phyloP scores from a whole-genome alignment of 352 stramenopile genomes.

The Pythium pyrilobum region DNA sequence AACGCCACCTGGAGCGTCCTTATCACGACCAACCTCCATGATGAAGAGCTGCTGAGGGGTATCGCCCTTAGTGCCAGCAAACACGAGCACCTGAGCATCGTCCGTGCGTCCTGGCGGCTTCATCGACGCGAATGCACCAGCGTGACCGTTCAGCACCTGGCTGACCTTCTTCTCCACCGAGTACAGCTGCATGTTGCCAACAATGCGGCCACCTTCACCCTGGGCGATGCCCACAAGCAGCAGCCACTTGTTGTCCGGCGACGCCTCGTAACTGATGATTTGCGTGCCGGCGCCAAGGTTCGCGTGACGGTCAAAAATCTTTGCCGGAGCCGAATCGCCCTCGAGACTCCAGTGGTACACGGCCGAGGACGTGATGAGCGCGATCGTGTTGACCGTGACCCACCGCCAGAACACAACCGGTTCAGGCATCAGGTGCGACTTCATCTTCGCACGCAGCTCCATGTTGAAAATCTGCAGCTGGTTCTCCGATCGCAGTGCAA shows the following conservation, averaged over 20 bases:
- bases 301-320: slow-evolving; percentile 98
- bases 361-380: slow-evolving; percentile 93
- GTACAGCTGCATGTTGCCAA: slow-evolving; percentile 98
- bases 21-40: slow-evolving; percentile 98
- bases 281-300: slow-evolving; percentile 92
- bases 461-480: slow-evolving; percentile 99
- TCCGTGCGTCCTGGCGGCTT: slow-evolving; percentile 93
- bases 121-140: slow-evolving; percentile 95
- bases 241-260: slow-evolving; percentile 97
- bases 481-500: slow-evolving; percentile 82
- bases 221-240: slow-evolving; percentile 97
- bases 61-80: slow-evolving; percentile 79
- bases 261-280: slow-evolving; percentile 99
- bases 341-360: slow-evolving; percentile 99
- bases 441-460: slow-evolving; percentile 98
- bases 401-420: slow-evolving; percentile 98
- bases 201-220: slow-evolving; percentile 90
- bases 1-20: slow-evolving; percentile 91
- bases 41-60: slow-evolving; percentile 91
- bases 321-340: slow-evolving; percentile 85
- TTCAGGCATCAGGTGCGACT: slow-evolving; percentile 91
- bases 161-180: slow-evolving; percentile 98
- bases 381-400: slow-evolving; percentile 96
- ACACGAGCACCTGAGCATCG: slow-evolving; percentile 83
- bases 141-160: slow-evolving; percentile 97